These are phyloP conservation scores for Claviceps sp. DNA, from an alignment of 2,329 filamentous ascomycete genomes.

Conservation along the genomic window DNA sequence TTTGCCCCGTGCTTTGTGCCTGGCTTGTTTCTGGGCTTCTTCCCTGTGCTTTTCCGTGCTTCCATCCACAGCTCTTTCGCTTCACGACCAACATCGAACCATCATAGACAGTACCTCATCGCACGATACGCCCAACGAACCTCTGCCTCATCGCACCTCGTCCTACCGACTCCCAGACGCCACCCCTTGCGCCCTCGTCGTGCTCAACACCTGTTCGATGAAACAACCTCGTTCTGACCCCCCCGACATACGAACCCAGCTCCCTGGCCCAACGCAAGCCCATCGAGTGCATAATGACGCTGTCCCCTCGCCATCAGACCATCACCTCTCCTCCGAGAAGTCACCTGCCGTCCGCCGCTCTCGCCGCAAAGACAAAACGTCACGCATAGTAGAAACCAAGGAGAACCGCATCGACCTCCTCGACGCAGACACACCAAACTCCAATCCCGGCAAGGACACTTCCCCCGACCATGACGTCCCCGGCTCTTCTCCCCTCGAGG, in stretches of 20 bases:
- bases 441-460: slow-evolving; percentile 12
- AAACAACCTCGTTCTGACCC: slow-evolving; percentile 43
- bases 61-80: not conserved
- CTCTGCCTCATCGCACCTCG: not conserved
- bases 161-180: not conserved
- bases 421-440: slow-evolving; percentile 14
- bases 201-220: slow-evolving; percentile 38
- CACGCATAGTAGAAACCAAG: slow-evolving; percentile 35
- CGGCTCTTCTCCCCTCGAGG: slow-evolving; percentile 7
- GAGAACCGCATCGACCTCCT: slow-evolving; percentile 5
- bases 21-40: not conserved
- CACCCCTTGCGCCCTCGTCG: slow-evolving; percentile 2
- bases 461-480: slow-evolving; percentile 7
- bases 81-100: not conserved
- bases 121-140: too few relatives aligned
- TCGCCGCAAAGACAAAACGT: slow-evolving; percentile 1
- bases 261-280: slow-evolving; percentile 42
- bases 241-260: slow-evolving; percentile 42
- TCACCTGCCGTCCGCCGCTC: too few relatives aligned
- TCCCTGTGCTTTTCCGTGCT: not conserved
- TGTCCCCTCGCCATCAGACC: slow-evolving; percentile 9
- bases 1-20: not conserved
- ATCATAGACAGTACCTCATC: too few relatives aligned
- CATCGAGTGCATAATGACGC: slow-evolving; percentile 33
- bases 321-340: slow-evolving; percentile 3